Conservation (phyloP, 192 early-diverging fungal genomes). For the Gaertneriomyces sp. region DNA sequence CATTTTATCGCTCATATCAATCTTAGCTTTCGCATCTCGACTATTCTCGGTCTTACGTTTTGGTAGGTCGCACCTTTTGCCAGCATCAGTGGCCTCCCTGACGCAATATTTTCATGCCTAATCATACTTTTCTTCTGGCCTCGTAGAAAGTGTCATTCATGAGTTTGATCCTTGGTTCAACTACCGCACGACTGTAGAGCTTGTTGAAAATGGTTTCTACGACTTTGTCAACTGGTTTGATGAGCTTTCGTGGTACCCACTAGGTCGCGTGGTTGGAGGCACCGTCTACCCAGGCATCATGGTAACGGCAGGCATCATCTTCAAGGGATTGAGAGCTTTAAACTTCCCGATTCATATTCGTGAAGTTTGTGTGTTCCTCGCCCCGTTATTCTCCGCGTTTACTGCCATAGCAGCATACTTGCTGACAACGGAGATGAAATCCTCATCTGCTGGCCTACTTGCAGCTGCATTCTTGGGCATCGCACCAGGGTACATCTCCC, state of each 20-base stretch:
- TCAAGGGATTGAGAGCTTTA: constrained; percentile 88
- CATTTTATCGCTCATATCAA: constrained; percentile 84
- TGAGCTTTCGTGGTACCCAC: constrained; percentile 95
- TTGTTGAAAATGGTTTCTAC: constrained; percentile 92
- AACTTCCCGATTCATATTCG: constrained; percentile 97
- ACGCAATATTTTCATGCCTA: too few relatives aligned
- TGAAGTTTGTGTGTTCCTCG: constrained; percentile 97
- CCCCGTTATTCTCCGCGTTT: constrained; percentile 91
- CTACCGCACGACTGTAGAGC: constrained; percentile 89
- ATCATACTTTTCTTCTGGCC: too few relatives aligned
- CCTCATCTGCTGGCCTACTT: constrained; percentile 86
- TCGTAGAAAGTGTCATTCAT: constrained; percentile 92
- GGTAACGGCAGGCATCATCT: constrained; percentile 93
- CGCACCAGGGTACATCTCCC: constrained; percentile 99
- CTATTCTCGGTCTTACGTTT: constrained; percentile 97
- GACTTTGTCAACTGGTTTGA: constrained; percentile 99
- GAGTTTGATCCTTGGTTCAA: constrained; percentile 99
- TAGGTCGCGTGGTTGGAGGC: constrained; percentile 97
- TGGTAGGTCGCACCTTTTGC: constrained; percentile 25
- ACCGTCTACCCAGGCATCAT: constrained; percentile 99
- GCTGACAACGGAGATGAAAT: constrained; percentile 88
- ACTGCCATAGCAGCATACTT: constrained; percentile 96
- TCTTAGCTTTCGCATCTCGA: constrained; percentile 83
- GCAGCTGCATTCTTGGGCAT: constrained; percentile 98
- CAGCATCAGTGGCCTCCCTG: too few relatives aligned